These are phyloP conservation scores for Colletotrichum plurivorum DNA, from an alignment of 2,329 filamentous ascomycete genomes.

Conservation along the genomic window DNA sequence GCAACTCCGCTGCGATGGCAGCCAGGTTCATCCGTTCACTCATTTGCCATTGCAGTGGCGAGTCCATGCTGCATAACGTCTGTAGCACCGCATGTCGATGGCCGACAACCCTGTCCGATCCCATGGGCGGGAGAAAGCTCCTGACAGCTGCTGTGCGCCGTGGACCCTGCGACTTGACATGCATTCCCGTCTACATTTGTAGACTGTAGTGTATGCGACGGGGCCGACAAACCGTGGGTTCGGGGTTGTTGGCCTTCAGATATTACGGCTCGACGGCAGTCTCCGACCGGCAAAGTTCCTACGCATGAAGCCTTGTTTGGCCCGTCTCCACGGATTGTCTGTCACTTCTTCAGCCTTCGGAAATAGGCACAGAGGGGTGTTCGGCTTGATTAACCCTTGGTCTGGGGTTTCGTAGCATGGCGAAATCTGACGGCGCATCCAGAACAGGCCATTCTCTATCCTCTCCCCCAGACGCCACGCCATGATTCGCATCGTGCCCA, in stretches of 20 bases:
- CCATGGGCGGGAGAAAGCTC: constrained; percentile 7
- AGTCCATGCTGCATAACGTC: constrained; percentile 1
- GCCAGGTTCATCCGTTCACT: too few species aligned
- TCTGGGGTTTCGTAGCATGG: constrained; percentile 7
- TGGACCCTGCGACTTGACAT: constrained; percentile 3
- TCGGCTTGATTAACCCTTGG: not conserved
- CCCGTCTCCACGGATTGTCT: not conserved
- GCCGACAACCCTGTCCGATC: constrained; percentile 24
- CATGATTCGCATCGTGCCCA: constrained; percentile 25
- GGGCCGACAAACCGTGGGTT: not conserved
- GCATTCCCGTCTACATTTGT: constrained; percentile 11
- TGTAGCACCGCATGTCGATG: constrained; percentile 3
- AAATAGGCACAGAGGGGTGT: not conserved
- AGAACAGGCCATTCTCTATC: constrained; percentile 34
- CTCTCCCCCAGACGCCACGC: constrained; percentile 17
- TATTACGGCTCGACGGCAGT: constrained; percentile 3
- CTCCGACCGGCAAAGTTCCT: not conserved
- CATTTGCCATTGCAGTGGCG: constrained; percentile 1
- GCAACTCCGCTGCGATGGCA: too few species aligned
- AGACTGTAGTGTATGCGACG: not conserved
- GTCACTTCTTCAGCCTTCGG: constrained; percentile 9
- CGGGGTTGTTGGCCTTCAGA: not conserved
- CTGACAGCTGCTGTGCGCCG: constrained; percentile 22
- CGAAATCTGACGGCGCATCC: constrained; percentile 27
- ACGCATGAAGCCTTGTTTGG: not conserved